Conservation (phyloP, 495 filamentous ascomycete genomes). For the Penicillium tannophilum region DNA sequence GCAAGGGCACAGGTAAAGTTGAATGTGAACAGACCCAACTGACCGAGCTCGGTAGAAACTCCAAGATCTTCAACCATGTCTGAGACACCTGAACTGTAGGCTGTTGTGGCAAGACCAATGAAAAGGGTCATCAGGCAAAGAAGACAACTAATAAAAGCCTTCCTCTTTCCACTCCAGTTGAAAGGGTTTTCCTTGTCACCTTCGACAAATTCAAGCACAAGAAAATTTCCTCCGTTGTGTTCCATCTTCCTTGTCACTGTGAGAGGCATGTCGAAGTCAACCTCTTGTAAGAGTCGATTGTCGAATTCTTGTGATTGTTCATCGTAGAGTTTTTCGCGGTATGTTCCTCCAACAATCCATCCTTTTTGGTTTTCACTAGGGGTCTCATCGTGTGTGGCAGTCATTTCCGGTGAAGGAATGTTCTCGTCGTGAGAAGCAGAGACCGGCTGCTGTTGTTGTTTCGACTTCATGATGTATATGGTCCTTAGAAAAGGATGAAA, state of each 20-base stretch:
- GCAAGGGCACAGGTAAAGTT: slow-evolving; percentile 45
- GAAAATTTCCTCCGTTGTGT: slow-evolving; percentile 34
- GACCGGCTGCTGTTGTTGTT: slow-evolving; percentile 26
- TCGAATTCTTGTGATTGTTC: slow-evolving; percentile 26
- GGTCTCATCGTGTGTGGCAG: slow-evolving; percentile 6
- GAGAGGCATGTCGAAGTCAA: slow-evolving; percentile 46
- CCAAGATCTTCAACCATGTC: slow-evolving; percentile 42
- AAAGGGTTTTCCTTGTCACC: slow-evolving; percentile 49
- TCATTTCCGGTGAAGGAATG: slow-evolving; percentile 15
- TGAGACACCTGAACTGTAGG: slow-evolving; percentile 47
- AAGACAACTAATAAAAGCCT: slow-evolving; percentile 44
- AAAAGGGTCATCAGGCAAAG: slow-evolving; percentile 52
- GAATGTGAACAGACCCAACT: slow-evolving; percentile 47
- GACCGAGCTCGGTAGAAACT: slow-evolving; percentile 36
- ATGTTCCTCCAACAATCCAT: slow-evolving; percentile 40
- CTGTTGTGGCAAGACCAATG: slow-evolving; percentile 51
- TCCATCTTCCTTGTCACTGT: slow-evolving; percentile 33
- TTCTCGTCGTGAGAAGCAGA: slow-evolving; percentile 33
- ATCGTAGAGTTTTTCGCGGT: slow-evolving; percentile 22
- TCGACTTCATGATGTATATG: slow-evolving; percentile 20
- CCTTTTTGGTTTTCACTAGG: slow-evolving; percentile 19
- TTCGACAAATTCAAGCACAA: slow-evolving; percentile 42
- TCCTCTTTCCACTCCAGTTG: slow-evolving; percentile 43
- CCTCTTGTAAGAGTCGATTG: slow-evolving; percentile 34
- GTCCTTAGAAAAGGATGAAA: slow-evolving; percentile 7